Conservation (phyloP, 2,329 filamentous ascomycete species). For the Phoma herbarum region DNA sequence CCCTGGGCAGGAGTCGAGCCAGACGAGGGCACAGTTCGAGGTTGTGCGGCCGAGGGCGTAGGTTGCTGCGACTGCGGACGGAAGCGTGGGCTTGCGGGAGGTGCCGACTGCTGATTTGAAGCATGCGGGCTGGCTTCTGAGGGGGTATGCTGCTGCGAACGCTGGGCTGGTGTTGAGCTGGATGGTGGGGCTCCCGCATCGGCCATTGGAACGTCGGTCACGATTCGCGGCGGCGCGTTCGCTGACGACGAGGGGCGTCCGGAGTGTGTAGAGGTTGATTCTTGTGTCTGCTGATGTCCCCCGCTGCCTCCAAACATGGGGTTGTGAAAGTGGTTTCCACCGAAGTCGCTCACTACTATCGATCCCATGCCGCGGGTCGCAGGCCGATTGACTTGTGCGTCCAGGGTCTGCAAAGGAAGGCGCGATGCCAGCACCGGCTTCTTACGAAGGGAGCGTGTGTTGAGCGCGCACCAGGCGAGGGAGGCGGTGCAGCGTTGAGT, state of each 20-base stretch:
- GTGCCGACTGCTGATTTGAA: constrained; percentile 28
- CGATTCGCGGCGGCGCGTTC: constrained; percentile 38
- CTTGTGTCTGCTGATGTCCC: constrained; percentile 53
- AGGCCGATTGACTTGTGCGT: constrained; percentile 21
- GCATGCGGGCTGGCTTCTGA: constrained; percentile 30
- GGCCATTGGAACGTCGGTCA: constrained; percentile 52
- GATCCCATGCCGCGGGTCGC: constrained; percentile 65
- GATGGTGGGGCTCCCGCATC: constrained; percentile 47
- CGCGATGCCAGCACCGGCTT: constrained; percentile 24
- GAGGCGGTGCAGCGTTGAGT: constrained; percentile 26
- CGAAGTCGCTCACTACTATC: constrained; percentile 72
- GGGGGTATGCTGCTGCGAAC: constrained; percentile 35
- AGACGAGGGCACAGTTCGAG: constrained; percentile 39
- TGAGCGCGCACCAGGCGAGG: constrained; percentile 24
- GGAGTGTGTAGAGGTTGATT: constrained; percentile 47
- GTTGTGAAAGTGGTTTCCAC: constrained; percentile 76
- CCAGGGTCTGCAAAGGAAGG: constrained; percentile 20
- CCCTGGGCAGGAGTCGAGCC: constrained; percentile 37
- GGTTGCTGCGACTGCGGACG: constrained; percentile 47
- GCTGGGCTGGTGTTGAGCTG: constrained; percentile 42
- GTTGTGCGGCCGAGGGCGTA: constrained; percentile 35
- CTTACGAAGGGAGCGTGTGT: constrained; percentile 25
- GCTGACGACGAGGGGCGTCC: constrained; percentile 45
- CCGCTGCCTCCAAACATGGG: constrained; percentile 68
- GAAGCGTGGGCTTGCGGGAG: constrained; percentile 48